phyloP scores from a whole-genome alignment of 495 filamentous ascomycete species.

The Aspergillus egyptiacus region DNA sequence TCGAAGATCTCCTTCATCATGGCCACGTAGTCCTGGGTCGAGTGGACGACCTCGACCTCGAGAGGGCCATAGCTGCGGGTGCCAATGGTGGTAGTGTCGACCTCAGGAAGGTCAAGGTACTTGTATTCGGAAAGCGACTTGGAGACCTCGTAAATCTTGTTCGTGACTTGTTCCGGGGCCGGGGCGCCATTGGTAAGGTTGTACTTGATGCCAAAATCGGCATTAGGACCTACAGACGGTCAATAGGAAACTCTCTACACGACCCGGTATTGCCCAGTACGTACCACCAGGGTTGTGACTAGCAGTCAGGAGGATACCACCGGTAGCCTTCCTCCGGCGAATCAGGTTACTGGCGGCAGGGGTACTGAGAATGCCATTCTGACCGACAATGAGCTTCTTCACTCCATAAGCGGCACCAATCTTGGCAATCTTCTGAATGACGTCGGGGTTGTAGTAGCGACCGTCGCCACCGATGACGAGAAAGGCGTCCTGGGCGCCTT shows the following conservation, averaged over 20 bases:
- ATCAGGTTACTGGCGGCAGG: slow-evolving; percentile 95
- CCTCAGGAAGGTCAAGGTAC: slow-evolving; percentile 74
- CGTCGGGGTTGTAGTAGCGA: slow-evolving; percentile 94
- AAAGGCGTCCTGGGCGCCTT: slow-evolving; percentile 79
- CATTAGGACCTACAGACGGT: slow-evolving; percentile 61
- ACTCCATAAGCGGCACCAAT: slow-evolving; percentile 95
- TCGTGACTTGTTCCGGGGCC: slow-evolving; percentile 89
- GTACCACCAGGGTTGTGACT: slow-evolving; percentile 97
- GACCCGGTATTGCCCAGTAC: slow-evolving; percentile 15
- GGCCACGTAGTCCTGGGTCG: slow-evolving; percentile 80
- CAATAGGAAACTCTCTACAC: background rate
- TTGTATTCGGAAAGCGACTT: slow-evolving; percentile 90
- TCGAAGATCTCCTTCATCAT: slow-evolving; percentile 99
- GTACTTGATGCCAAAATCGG: slow-evolving; percentile 99
- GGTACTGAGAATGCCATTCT: slow-evolving; percentile 92
- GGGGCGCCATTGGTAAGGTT: slow-evolving; percentile 94
- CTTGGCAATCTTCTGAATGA: slow-evolving; percentile 93
- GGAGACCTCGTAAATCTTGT: slow-evolving; percentile 91
- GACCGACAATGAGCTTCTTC: slow-evolving; percentile 95
- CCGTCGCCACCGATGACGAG: slow-evolving; percentile 98
- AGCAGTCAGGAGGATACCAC: slow-evolving; percentile 92
- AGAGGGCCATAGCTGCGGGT: slow-evolving; percentile 74
- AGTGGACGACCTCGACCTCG: slow-evolving; percentile 93
- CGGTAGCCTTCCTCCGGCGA: slow-evolving; percentile 85
- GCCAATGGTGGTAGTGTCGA: slow-evolving; percentile 81